These are phyloP conservation scores for Platanus orientalis DNA, from an alignment of 164 flowering plant genomes.

Conservation along the genomic window DNA sequence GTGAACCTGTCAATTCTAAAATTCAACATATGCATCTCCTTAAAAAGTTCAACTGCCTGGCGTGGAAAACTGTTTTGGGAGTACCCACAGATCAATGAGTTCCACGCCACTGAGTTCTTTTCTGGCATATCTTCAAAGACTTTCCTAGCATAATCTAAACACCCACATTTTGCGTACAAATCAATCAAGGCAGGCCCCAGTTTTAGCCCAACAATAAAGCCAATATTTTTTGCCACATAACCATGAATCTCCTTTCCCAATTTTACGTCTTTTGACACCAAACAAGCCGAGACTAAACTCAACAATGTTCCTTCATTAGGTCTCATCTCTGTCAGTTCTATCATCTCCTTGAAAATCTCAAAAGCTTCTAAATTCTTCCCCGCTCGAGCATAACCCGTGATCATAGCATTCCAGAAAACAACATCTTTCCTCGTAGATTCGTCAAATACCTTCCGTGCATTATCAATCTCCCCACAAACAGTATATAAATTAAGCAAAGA, in stretches of 20 bases:
- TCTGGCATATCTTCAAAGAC: constrained; percentile 9
- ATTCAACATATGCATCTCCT: constrained; percentile 9
- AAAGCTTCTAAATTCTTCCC: constrained; percentile 8
- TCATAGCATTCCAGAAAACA: constrained; percentile 18
- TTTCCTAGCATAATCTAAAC: not conserved
- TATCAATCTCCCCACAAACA: constrained; percentile 9
- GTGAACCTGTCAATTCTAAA: constrained; percentile 12
- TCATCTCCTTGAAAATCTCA: constrained; percentile 11
- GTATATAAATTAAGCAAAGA: constrained; percentile 17
- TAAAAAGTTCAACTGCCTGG: constrained; percentile 11
- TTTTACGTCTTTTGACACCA: constrained; percentile 1
- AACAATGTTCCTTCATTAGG: constrained; percentile 18
- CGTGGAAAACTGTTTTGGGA: constrained; percentile 5
- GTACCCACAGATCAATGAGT: constrained; percentile 16
- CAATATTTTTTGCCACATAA: constrained; percentile 2
- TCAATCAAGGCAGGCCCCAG: constrained; percentile 14
- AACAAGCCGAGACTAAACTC: constrained; percentile 13
- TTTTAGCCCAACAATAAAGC: not conserved
- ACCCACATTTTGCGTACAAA: constrained; percentile 14
- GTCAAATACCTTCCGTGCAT: constrained; percentile 13
- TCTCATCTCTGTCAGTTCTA: constrained; percentile 1
- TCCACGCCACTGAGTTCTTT: constrained; percentile 16
- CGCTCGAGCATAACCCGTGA: constrained; percentile 12
- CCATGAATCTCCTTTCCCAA: constrained; percentile 14
- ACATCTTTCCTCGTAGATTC: constrained; percentile 11